phyloP scores from a whole-genome alignment of 108 stramenopile species.

The Skeletonema tropicum region DNA sequence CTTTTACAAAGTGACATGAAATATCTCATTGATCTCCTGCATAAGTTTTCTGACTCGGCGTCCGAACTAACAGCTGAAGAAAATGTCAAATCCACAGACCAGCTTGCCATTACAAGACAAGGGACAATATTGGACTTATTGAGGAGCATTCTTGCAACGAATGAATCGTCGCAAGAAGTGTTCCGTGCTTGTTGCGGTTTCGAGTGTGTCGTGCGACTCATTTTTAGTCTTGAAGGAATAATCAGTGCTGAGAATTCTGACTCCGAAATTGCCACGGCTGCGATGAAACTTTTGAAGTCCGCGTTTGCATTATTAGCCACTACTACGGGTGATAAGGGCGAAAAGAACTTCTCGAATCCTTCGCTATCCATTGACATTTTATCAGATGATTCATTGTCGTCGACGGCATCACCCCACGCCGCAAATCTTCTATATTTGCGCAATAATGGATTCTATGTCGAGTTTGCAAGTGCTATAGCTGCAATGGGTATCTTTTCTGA shows the following conservation, averaged over 20 bases:
- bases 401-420: constrained; percentile 42
- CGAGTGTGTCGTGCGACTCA: constrained; percentile 53
- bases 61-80: background rate
- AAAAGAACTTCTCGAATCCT: constrained; percentile 22
- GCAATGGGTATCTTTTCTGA: constrained; percentile 57
- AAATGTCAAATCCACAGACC: constrained; percentile 9
- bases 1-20: constrained; percentile 62
- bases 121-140: constrained; percentile 51
- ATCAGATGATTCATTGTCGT: constrained; percentile 39
- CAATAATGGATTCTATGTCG: constrained; percentile 74
- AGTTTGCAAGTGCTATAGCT: constrained; percentile 70
- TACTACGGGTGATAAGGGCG: constrained; percentile 31
- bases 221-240: constrained; percentile 57
- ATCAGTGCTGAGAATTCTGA: constrained; percentile 21
- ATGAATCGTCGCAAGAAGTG: constrained; percentile 65
- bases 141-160: constrained; percentile 59
- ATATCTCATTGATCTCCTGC: constrained; percentile 60
- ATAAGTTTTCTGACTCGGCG: constrained; percentile 44
- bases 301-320: constrained; percentile 62
- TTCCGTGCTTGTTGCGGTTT: constrained; percentile 79
- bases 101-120: constrained; percentile 36
- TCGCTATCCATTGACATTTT: constrained; percentile 27
- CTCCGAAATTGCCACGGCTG: constrained; percentile 20
- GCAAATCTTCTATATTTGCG: constrained; percentile 69
- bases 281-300: constrained; percentile 58